These are phyloP conservation scores for Crataegus laevigata DNA, from an alignment of 306 rosid species.

Conservation along the genomic window DNA sequence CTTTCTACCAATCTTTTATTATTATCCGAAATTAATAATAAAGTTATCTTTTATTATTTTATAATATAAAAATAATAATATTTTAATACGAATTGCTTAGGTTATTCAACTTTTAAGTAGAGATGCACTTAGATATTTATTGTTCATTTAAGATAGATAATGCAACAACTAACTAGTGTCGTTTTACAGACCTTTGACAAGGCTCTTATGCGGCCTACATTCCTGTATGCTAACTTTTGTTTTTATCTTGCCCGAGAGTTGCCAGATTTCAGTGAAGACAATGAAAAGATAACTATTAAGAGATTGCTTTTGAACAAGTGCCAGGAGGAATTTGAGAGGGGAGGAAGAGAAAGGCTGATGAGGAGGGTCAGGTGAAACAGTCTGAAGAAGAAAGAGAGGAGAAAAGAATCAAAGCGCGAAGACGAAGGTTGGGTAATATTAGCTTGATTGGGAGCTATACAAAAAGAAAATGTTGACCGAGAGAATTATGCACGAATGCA, in stretches of 20 bases:
- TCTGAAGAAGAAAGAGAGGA: slow-evolving; percentile 74
- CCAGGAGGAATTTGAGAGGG: slow-evolving; percentile 98
- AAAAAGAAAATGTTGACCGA: slow-evolving; percentile 96
- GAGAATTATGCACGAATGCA: slow-evolving; percentile 93
- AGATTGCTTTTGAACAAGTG: slow-evolving; percentile 86
- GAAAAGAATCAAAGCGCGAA: slow-evolving; percentile 69
- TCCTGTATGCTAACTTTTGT: slow-evolving; percentile 97
- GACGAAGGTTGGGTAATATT: slow-evolving; percentile 96
- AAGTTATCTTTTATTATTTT: too few species aligned
- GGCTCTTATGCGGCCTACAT: slow-evolving; percentile 94
- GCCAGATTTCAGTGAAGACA: slow-evolving; percentile 74
- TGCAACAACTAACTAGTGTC: slow-evolving; percentile 67
- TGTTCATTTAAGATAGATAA: slow-evolving; percentile 32
- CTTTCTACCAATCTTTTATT: too few species aligned
- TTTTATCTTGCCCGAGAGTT: slow-evolving; percentile 66
- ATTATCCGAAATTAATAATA: too few species aligned
- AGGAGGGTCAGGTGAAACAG: slow-evolving; percentile 66
- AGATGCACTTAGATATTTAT: too few species aligned
- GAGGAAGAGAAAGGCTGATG: slow-evolving; percentile 81
- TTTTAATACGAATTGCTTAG: too few species aligned
- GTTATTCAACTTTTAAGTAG: too few species aligned
- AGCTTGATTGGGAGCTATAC: slow-evolving; percentile 92
- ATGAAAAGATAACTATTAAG: slow-evolving; percentile 84
- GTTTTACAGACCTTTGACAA: slow-evolving; percentile 96
- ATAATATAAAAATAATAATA: too few species aligned